phyloP scores from a whole-genome alignment of 176 grass and related monocot species.

The Zea luxurians region DNA sequence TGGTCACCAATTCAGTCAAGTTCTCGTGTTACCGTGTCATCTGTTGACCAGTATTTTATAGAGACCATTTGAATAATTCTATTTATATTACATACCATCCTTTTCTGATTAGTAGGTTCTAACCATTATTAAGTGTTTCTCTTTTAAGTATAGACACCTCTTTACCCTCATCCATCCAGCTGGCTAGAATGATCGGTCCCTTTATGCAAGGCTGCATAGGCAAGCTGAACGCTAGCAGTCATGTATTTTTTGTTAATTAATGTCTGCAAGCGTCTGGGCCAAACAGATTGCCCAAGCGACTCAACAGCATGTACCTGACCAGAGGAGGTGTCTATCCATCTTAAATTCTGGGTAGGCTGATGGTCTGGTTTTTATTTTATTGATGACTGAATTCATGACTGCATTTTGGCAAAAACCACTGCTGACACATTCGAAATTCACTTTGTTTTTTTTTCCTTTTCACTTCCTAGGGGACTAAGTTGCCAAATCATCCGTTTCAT shows the following conservation, averaged over 20 bases:
- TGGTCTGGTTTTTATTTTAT: not conserved
- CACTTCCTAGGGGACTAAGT: conserved; percentile 1
- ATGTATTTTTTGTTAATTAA: conserved; percentile 1
- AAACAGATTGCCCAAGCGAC: not conserved
- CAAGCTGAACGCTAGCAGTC: not conserved
- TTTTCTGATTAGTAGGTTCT: not conserved
- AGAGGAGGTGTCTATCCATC: not conserved
- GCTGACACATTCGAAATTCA: not conserved
- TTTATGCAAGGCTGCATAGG: not conserved
- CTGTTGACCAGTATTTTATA: not conserved
- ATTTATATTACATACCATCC: not conserved
- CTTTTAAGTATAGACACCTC: not conserved
- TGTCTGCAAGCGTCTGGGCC: not conserved
- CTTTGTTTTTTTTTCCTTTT: not conserved
- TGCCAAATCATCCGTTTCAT: not conserved
- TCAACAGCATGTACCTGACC: not conserved
- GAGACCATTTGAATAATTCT: not conserved
- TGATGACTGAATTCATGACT: not conserved
- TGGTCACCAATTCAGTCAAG: not conserved
- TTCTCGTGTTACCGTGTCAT: not conserved
- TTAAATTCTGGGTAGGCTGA: not conserved
- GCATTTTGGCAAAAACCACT: not conserved
- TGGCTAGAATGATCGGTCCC: not conserved
- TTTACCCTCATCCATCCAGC: not conserved
- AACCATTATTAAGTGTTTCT: conserved; percentile 3